A percentile compares a stretch with the other conserved stretches of the same genome.
phyloP scores from a whole-genome alignment of 2,329 filamentous ascomycete genomes.

The Stachybotrys echinatus region DNA sequence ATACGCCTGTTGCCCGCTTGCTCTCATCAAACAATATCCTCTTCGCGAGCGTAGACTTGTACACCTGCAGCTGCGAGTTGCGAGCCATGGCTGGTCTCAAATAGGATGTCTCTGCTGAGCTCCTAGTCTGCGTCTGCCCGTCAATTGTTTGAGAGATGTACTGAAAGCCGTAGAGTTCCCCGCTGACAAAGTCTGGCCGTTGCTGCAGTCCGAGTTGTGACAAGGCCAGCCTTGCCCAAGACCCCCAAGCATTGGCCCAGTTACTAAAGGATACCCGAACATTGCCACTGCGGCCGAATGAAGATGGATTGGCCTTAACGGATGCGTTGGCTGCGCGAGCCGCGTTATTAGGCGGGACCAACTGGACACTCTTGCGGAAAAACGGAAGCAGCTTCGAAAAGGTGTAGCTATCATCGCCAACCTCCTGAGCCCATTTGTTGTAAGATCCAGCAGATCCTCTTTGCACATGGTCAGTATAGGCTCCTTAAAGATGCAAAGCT shows the following conservation, averaged over 20 bases:
- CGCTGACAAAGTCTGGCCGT: neutral
- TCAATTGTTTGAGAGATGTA: neutral
- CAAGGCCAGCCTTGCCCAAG: neutral
- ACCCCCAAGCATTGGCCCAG: neutral
- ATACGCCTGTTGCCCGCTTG: neutral
- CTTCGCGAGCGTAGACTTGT: neutral
- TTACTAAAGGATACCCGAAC: neutral
- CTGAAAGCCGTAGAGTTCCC: neutral
- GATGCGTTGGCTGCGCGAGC: conserved; percentile 3
- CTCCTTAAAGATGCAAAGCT: neutral
- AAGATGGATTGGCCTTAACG: neutral
- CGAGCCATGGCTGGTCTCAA: neutral
- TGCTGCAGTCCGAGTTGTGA: neutral
- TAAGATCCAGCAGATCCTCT: neutral
- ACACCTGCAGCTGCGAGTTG: neutral
- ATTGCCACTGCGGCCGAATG: neutral
- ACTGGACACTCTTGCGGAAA: conserved; percentile 22
- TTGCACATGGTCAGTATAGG: neutral
- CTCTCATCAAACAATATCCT: neutral
- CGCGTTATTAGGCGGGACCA: conserved; percentile 19
- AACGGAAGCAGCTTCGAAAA: conserved; percentile 23
- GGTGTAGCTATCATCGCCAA: conserved; percentile 20
- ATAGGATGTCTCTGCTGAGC: neutral
- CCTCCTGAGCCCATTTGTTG: conserved; percentile 19
- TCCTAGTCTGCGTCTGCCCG: neutral